Conservation (phyloP, 495 filamentous ascomycete species). For the Viridothelium virens region DNA sequence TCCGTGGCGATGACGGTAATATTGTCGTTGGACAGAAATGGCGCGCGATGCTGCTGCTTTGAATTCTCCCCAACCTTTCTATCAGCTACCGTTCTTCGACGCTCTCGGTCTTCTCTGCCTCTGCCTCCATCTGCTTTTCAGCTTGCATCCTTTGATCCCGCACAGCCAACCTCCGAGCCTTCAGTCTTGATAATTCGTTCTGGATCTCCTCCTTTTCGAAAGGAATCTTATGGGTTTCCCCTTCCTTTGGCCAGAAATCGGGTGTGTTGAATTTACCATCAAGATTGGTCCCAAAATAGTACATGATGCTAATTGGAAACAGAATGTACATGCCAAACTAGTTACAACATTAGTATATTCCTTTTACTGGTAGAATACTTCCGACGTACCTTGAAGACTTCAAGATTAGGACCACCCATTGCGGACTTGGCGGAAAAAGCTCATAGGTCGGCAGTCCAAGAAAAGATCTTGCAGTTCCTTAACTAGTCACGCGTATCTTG, state of each 20-base stretch:
- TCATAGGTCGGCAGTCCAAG: neutral
- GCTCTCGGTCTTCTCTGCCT: slow-evolving; percentile 17
- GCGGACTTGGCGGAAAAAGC: slow-evolving; percentile 24
- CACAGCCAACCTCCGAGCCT: slow-evolving; percentile 49
- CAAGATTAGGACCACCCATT: slow-evolving; percentile 83
- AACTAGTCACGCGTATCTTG: neutral
- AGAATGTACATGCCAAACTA: slow-evolving; percentile 98
- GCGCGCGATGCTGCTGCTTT: neutral
- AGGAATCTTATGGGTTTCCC: slow-evolving; percentile 81
- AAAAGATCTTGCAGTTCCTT: neutral
- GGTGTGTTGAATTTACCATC: slow-evolving; percentile 80
- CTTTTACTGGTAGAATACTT: neutral
- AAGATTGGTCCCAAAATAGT: slow-evolving; percentile 98
- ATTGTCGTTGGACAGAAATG: neutral
- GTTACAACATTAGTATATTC: slow-evolving; percentile 8
- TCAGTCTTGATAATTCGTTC: slow-evolving; percentile 65
- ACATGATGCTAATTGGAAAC: slow-evolving; percentile 98
- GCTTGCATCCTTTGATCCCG: slow-evolving; percentile 52
- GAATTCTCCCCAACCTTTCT: neutral
- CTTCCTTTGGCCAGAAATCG: slow-evolving; percentile 87
- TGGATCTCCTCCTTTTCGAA: slow-evolving; percentile 81
- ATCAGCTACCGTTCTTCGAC: slow-evolving; percentile 7
- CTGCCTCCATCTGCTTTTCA: slow-evolving; percentile 38
- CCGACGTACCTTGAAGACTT: slow-evolving; percentile 79
- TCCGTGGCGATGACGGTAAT: neutral